Evolutionary conservation across 768 basidiomycete genomes (phyloP).

Genomic region (Floccularia luteovirens): DNA sequence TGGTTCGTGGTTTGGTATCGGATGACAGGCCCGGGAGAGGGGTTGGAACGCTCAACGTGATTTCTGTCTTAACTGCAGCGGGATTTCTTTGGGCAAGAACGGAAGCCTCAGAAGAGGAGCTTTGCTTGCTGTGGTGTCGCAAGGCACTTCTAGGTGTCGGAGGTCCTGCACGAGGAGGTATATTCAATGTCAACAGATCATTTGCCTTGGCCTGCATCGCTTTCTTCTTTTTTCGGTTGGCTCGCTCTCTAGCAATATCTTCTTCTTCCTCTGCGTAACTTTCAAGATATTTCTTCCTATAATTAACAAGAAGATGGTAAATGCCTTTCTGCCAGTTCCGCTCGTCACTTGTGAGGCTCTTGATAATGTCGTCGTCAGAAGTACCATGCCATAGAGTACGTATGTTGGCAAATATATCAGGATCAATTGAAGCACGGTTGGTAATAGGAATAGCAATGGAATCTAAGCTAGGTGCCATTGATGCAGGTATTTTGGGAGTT

Average conservation of each 20-base stretch:
- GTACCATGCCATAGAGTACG: conserved; percentile 88
- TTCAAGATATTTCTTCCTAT: conserved; percentile 69
- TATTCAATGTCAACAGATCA: conserved; percentile 1
- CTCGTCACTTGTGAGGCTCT: conserved; percentile 54
- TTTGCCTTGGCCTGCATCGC: conserved; percentile 17
- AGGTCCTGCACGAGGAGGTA: conserved; percentile 45
- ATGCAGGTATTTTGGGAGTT: conserved; percentile 32
- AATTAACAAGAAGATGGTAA: conserved; percentile 83
- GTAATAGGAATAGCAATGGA: conserved; percentile 65
- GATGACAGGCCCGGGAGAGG: neutral
- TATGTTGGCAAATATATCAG: conserved; percentile 85
- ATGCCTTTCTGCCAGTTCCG: conserved; percentile 95
- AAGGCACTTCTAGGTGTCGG: conserved; percentile 57
- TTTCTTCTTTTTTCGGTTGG: conserved; percentile 24
- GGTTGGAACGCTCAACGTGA: neutral
- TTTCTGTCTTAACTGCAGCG: conserved; percentile 1
- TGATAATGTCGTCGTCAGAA: conserved; percentile 64
- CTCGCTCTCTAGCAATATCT: conserved; percentile 23
- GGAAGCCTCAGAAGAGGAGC: conserved; percentile 14
- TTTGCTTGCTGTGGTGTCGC: conserved; percentile 18
- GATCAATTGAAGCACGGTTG: conserved; percentile 63
- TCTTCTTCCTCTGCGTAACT: conserved; percentile 70
- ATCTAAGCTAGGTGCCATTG: conserved; percentile 51
- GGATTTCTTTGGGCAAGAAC: conserved; percentile 2
- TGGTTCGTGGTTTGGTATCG: no score